Evolutionary conservation across 208 protist species (phyloP), one percentile per base, ranked within the genome.

Genomic region (Wallacemonas sp.): DNA sequence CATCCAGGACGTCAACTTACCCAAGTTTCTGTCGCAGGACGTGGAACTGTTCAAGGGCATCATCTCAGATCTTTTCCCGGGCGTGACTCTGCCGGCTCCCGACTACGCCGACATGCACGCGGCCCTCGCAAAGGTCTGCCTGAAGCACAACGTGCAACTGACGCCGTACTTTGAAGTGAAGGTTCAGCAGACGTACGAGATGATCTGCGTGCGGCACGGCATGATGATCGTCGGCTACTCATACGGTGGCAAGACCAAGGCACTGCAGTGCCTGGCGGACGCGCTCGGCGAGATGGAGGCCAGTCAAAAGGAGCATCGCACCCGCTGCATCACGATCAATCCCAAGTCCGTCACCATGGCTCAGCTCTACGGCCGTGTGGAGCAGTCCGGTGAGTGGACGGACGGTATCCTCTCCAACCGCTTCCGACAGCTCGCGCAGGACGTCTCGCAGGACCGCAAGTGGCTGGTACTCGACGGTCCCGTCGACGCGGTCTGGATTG

Each of bases 401-500:
- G 97, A 99, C 70, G 98, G 98, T 68, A 93, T 99, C 44, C 73
- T 99, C 15, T 96, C 96, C 15, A 95, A 88, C 73, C 80, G 92
- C 33, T 98, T 98, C 73, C 82, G 97, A 39, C 78, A 85, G 24
- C 78, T 92, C 32, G 85, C 91, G 29, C 70, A 94, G 66, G 85
- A 97, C 61, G 81, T 82, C 12, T 88, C 91, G 13, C 63, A 68
- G 17, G 89, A 97, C 50, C 83, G 93, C 52, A 97, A 98, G 71
- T 99, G 96, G 96, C 79, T 99, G 46, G 85, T 99, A 15, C 92
- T 98, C 15, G 97, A 99, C 50, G 97, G 97, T 61, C 98, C 98
- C 29, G 98, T 99, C 8, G 98, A 99, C 75, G 97, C 98, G n/a
- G 82, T 99, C 42, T 99, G 98, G 98, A 99, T 99, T 86, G 98